Conservation (phyloP, 1,284 basidiomycete species). For the Athelia sp. region DNA sequence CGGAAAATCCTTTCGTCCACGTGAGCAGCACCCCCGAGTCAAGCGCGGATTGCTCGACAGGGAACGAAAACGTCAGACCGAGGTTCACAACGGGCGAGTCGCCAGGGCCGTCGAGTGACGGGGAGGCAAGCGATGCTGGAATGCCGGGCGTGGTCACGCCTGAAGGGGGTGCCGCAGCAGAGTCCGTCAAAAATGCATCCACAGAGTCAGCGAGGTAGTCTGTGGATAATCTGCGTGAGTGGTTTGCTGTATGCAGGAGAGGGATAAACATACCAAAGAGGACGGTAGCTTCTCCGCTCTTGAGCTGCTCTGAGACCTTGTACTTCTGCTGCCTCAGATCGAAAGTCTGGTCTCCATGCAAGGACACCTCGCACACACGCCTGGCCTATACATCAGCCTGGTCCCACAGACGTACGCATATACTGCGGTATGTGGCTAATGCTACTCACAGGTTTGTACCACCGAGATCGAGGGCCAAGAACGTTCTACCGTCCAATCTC, state of each 20-base stretch:
- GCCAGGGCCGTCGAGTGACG: constrained; percentile 28
- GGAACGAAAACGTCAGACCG: constrained; percentile 95
- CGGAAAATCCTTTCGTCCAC: constrained; percentile 97
- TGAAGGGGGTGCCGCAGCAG: constrained; percentile 32
- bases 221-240: constrained; percentile 23
- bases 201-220: constrained; percentile 97
- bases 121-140: constrained; percentile 34
- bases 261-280: constrained; percentile 66
- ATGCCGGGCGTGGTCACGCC: constrained; percentile 7
- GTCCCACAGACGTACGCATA: constrained; percentile 3
- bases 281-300: constrained; percentile 80
- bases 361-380: constrained; percentile 88
- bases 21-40: constrained; percentile 86
- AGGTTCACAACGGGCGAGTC: constrained; percentile 62
- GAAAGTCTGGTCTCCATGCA: constrained; percentile 89
- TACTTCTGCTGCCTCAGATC: constrained; percentile 90
- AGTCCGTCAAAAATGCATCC: constrained; percentile 86
- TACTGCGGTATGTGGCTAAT: neutral
- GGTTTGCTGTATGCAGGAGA: neutral
- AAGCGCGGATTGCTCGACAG: constrained; percentile 94
- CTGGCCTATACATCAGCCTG: constrained; percentile 30
- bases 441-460: constrained; percentile 86
- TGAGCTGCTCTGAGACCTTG: constrained; percentile 85
- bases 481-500: constrained; percentile 54
- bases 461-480: constrained; percentile 90